Evolutionary conservation across 768 basidiomycete genomes (phyloP).

Genomic region (Leucosporidium scottii): DNA sequence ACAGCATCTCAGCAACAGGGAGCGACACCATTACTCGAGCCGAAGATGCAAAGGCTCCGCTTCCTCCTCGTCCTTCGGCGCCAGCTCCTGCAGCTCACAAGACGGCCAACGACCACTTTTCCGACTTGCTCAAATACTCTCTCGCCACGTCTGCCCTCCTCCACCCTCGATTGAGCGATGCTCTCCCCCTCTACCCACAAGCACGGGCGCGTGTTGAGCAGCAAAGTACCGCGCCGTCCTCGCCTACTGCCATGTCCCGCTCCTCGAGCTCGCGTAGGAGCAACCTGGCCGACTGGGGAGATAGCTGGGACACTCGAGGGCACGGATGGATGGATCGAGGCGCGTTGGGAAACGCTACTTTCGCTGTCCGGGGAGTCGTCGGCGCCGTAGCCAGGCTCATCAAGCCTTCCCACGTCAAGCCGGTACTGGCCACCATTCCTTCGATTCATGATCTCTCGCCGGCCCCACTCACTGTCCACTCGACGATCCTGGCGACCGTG

Average conservation of each 20-base stretch:
- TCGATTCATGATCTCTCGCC: too few species aligned
- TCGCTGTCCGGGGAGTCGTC: too few species aligned
- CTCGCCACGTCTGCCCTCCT: slow-evolving; percentile 27
- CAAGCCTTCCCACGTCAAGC: too few species aligned
- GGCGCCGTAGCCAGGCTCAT: too few species aligned
- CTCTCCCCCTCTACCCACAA: slow-evolving; percentile 19
- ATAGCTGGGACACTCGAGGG: slow-evolving; percentile 8
- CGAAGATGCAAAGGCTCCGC: background rate
- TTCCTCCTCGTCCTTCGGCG: background rate
- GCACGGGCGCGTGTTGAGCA: too few species aligned
- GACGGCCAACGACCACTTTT: background rate
- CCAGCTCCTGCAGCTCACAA: background rate
- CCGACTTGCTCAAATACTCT: slow-evolving; percentile 16
- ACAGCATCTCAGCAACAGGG: background rate
- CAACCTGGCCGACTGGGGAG: slow-evolving; percentile 5
- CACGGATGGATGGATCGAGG: background rate
- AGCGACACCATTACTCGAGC: background rate
- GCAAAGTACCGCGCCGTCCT: background rate
- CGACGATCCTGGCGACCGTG: background rate
- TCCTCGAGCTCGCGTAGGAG: too few species aligned
- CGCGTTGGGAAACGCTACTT: background rate
- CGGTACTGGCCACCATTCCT: too few species aligned
- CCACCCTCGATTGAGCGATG: slow-evolving; percentile 14
- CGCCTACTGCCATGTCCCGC: background rate
- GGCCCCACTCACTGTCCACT: too few species aligned